Conservation (phyloP, 495 filamentous ascomycete species). For the Beverwykella pulmonaria region DNA sequence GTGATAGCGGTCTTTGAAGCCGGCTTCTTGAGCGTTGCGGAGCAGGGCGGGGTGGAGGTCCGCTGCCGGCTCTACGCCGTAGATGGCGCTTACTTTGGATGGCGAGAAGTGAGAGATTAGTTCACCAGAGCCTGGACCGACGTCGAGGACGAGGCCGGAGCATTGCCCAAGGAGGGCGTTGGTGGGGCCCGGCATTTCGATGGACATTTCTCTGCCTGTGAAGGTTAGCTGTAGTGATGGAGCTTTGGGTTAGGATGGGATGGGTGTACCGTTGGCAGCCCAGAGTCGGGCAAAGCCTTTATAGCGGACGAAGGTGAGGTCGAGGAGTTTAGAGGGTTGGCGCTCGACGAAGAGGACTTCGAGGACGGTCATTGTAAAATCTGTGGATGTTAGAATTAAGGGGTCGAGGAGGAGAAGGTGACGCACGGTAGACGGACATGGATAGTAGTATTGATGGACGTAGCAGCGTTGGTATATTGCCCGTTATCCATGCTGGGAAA, state of each 20-base stretch:
- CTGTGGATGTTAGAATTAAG: neutral
- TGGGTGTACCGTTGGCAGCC: conserved; percentile 30
- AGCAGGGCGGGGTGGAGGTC: conserved; percentile 42
- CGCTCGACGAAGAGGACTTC: conserved; percentile 24
- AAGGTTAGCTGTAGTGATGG: too few relatives aligned
- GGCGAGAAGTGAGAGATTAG: conserved; percentile 35
- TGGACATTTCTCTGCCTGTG: conserved; percentile 34
- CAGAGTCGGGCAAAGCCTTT: conserved; percentile 36
- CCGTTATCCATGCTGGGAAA: conserved; percentile 10
- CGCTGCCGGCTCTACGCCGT: conserved; percentile 46
- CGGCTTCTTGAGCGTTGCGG: conserved; percentile 35
- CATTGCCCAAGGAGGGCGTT: conserved; percentile 30
- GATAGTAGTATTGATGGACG: conserved; percentile 24
- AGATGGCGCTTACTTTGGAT: conserved; percentile 37
- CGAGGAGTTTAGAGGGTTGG: conserved; percentile 22
- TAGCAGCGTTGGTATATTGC: conserved; percentile 26
- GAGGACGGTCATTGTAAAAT: conserved; percentile 34
- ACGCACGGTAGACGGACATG: conserved; percentile 27
- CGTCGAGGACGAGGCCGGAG: conserved; percentile 43
- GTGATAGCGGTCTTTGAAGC: conserved; percentile 43
- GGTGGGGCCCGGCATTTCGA: conserved; percentile 33
- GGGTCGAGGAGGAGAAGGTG: neutral
- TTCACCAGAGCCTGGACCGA: conserved; percentile 48
- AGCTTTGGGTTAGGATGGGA: too few relatives aligned
- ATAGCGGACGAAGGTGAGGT: conserved; percentile 23